Evolutionary conservation across 1,284 basidiomycete genomes (phyloP), one percentile per base, ranked within the genome.

Genomic region (Cryptococcus sp.): DNA sequence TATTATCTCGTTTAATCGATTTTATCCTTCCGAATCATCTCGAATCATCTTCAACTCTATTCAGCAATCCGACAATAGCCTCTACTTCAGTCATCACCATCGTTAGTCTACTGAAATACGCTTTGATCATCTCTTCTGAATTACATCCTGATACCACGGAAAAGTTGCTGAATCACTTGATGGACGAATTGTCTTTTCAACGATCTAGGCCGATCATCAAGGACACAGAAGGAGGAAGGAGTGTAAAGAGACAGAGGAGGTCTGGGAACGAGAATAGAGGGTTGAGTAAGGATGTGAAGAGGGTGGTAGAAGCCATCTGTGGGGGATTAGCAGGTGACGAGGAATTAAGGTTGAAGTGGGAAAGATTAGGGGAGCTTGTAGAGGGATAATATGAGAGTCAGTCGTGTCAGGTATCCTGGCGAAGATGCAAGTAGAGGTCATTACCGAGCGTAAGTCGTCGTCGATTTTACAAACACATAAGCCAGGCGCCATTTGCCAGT

Each of bases 181-280:
- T 63, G 5, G 61, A 67, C 4, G 69, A 71, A 52, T 47, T 71
- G 31, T 53, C 51, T 13, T 62, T 56, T 51, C 63, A 66, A 45
- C 49, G 59, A 14, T 32, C 46, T 14, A 37, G 47, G 36, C 50
- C 58, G 33, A 49, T 46, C 14, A 41, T 6, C n/a, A 46, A 46
- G 43, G 14, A 6, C 10, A 6, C n/a, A 36, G 14, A 15, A 31
- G 52, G 10, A 7, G 8, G 5, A 36, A 54, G 42, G 35, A 7
- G 13, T 11, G n/a, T 32, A 14, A 32, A 35, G 15, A 15, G 5
- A 13, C n/a, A 32, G 52, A 36, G 47, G 32, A 32, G 23, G 30
- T 11, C 10, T 30, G 23, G 32, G 6, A 41, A 7, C 36, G 37
- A n/a, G 23, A 13, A 4, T 33, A 52, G 7, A 35, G 46, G 33